Conservation (phyloP, 1,284 basidiomycete species). For the Amylostereum chailletii region DNA sequence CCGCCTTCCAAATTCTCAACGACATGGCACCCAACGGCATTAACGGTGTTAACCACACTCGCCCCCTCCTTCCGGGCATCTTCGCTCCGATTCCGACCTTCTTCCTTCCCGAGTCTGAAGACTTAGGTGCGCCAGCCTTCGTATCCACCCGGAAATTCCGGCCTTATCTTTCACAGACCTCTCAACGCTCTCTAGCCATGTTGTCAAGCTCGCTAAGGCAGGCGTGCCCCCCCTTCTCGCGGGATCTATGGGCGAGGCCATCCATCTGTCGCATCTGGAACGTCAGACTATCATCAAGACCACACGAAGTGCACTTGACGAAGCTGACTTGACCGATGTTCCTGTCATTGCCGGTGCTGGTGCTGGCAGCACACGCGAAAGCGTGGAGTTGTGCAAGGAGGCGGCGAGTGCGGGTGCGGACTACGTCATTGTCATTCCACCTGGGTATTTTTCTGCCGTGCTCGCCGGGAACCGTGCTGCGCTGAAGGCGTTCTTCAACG, state of each 20-base stretch:
- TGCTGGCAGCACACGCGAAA: conserved; percentile 73
- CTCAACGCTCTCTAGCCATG: conserved; percentile 63
- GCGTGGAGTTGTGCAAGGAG: conserved; percentile 62
- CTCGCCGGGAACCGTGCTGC: conserved; percentile 54
- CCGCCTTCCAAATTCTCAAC: no score
- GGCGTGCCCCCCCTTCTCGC: conserved; percentile 73
- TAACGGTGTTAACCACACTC: conserved; percentile 22
- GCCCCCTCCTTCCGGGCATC: conserved; percentile 68
- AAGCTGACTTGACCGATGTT: conserved; percentile 45
- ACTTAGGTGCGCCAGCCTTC: conserved; percentile 54
- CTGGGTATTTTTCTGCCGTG: conserved; percentile 81
- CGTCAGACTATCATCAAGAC: conserved; percentile 61
- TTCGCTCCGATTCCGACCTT: conserved; percentile 85
- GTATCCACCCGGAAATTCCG: neutral
- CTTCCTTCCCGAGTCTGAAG: conserved; percentile 68
- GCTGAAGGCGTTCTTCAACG: conserved; percentile 71
- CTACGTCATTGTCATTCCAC: conserved; percentile 75
- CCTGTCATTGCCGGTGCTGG: conserved; percentile 83
- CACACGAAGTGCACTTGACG: conserved; percentile 67
- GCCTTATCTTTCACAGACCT: conserved; percentile 42
- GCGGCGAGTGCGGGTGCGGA: conserved; percentile 81
- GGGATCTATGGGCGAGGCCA: conserved; percentile 81
- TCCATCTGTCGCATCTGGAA: conserved; percentile 72
- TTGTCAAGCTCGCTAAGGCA: conserved; percentile 58
- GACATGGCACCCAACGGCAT: conserved; percentile 32